Conservation (phyloP, 2,329 filamentous ascomycete species). For the Emergomyces orientalis region DNA sequence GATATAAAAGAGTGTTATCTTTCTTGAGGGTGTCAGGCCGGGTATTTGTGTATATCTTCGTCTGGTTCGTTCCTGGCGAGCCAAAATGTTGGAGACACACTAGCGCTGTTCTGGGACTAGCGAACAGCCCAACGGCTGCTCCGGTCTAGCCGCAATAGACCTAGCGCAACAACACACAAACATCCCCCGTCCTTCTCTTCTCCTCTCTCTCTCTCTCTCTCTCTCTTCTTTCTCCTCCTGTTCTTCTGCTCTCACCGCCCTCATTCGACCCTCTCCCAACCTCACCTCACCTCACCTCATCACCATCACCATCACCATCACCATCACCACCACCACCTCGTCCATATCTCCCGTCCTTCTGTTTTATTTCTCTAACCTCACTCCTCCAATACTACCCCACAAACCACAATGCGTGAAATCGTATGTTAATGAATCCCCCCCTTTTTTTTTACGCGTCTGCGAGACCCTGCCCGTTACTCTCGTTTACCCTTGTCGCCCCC, state of each 20-base stretch:
- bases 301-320: conserved; percentile 22
- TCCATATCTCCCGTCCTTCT: conserved; percentile 15
- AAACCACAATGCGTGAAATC: conserved; percentile 62
- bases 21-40: too few relatives aligned
- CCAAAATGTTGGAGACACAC: not conserved
- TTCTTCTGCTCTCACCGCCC: conserved; percentile 11
- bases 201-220: not conserved
- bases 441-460: conserved; percentile 28
- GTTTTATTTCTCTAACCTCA: conserved; percentile 8
- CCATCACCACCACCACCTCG: conserved; percentile 18
- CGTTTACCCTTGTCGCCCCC: not conserved
- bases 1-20: too few relatives aligned
- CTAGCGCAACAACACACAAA: not conserved
- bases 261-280: conserved; percentile 1
- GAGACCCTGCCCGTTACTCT: not conserved
- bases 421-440: conserved; percentile 41
- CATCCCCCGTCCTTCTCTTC: too few relatives aligned
- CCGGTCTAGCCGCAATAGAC: not conserved
- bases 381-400: conserved; percentile 6
- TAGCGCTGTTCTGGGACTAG: not conserved
- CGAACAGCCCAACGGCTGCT: not conserved
- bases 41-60: not conserved
- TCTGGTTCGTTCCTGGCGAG: conserved; percentile 1
- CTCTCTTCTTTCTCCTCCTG: not conserved
- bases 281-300: conserved; percentile 18